Base-by-base conservation (phyloP, 2,329 filamentous ascomycete species). In the Ophiostoma piceae region DNA sequence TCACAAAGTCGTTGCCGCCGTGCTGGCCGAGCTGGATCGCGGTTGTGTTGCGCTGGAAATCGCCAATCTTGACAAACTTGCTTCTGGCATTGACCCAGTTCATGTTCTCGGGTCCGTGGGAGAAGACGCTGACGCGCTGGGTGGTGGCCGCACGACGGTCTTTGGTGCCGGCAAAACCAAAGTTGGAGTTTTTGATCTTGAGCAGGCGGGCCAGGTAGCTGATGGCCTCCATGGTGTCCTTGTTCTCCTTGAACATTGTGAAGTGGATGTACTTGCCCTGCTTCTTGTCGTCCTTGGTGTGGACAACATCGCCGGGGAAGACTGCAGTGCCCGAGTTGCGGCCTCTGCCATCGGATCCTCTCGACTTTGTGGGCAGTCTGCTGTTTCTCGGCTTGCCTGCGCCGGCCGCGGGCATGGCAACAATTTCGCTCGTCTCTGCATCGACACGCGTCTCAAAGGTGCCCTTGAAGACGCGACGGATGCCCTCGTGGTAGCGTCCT, bases 181-280 rank as follows among this genome's bases (percentile, higher is more conserved):
- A 94, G 71, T 87, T 84, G 74, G 94, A 91, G 35, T 86, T 84
- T 77, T 91, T 93, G 73, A 91, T 82, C 76, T 90, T 91, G 73
- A 96, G 80, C 73, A 90, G 85, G 62, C 90, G 90, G 0, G 89
- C 87, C 57, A 97, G 85, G 75, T 90, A 92, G 68, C 87, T 89
- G 68, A 96, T 84, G 0, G 92, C 90, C 75, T 97, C 94, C 91
- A 97, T 96, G 0, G 94, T 97, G 77, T 97, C 94, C 77, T 94
- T 94, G 80, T 97, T 97, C 80, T 97, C 94, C 80, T 97, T 97
- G 85, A 94, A 96, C 68, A 97, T 83, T 0, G 92, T 94, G 78
- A 97, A 96, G 78, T 97, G 93, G 16, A 97, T 82, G 78, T 92
- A 95, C 67, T 93, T 72, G 41, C 71, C 68, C 29, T 3, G 29